Evolutionary conservation across 2,329 filamentous ascomycete genomes (phyloP).

Genomic region (Sclerotinia minor): DNA sequence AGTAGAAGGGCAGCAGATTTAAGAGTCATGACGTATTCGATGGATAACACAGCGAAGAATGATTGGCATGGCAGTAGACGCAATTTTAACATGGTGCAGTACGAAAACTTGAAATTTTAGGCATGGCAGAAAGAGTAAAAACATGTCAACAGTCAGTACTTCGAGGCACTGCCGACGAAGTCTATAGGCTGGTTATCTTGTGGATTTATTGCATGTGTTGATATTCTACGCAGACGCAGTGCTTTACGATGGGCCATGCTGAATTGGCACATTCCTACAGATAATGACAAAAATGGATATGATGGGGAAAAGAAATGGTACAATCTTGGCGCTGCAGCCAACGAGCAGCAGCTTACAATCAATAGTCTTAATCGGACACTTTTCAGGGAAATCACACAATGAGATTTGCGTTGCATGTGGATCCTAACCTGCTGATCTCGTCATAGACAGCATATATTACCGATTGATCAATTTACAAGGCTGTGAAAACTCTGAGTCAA

Average conservation of each 20-base stretch:
- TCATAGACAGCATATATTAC: neutral
- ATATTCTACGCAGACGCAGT: too few relatives aligned
- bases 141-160: too few relatives aligned
- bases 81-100: neutral
- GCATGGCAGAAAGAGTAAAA: neutral
- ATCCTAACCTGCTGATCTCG: neutral
- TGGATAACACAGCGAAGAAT: neutral
- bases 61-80: neutral
- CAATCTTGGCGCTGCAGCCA: neutral
- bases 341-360: neutral
- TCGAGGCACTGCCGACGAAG: neutral
- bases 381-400: neutral
- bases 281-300: neutral
- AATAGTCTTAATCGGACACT: neutral
- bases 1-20: too few relatives aligned
- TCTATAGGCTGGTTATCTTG: neutral
- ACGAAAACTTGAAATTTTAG: neutral
- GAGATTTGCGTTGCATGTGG: neutral
- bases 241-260: too few relatives aligned
- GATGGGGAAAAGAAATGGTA: rapidly evolving
- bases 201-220: neutral
- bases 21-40: too few relatives aligned
- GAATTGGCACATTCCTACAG: neutral
- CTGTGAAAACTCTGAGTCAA: too few relatives aligned
- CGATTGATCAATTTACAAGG: too few relatives aligned